Base-by-base conservation (phyloP, 257 asterid genomes). In the Linderniella brevidens region DNA sequence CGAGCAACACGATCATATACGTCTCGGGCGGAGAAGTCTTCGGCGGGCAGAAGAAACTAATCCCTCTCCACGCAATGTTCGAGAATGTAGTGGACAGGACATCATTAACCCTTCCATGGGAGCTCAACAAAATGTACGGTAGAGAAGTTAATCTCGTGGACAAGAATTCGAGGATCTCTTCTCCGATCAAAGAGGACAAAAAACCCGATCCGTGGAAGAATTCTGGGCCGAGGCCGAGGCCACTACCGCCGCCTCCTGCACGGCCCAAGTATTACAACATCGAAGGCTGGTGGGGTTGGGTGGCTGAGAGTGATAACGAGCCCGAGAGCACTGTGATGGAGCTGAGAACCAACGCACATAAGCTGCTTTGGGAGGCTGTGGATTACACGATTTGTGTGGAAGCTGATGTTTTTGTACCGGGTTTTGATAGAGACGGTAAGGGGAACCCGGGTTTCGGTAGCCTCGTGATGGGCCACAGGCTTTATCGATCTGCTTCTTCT, bases 201-300 rank as follows among this genome's bases (percentile, higher is more conserved):
- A 85, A 74, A 44, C 63, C 66, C 1, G 44, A 38, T 16, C 56
- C 75, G 6, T 81, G 94, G 94, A 69, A 71, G 62, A 73, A 51
- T 20, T 58, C 81, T 0, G 87, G 83, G 1, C 74, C 93, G 19
- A 94, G 96, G 19, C 98, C 98, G 37, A 80, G 92, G 11, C 94
- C 98, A 1, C 88, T 85, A 54, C 92, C 98, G 17, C 98, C 98
- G 6, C 98, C 98, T 5, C 96, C 98, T 0, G 65, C 88, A 11
- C 74, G 95, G 50, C 69, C 73, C 8, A 80, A 81, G 65, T 68
- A 79, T 19, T 88, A 88, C 71, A 80, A 88, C 53, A 71, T 88
- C 13, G 96, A 88, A 62, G 98, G 98, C 4, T 88, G 98, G 98
- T 88, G 94, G 98, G 98, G 98, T 48, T 88, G 94, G 98, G 98